Conservation (phyloP, 805 yeast genomes). For the Myxozyma geophila region DNA sequence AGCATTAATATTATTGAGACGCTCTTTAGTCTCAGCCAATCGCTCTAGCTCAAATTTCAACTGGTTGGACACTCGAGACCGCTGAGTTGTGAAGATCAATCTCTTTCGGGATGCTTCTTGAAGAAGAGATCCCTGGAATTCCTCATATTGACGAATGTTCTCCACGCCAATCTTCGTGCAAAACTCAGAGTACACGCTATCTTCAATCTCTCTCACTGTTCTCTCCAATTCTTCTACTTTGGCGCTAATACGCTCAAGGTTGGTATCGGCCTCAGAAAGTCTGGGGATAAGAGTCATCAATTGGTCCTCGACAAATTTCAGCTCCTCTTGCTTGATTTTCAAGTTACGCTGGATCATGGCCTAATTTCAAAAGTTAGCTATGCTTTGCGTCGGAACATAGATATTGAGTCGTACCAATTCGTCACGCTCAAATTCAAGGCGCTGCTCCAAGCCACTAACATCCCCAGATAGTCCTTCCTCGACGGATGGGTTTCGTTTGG, state of each 20-base stretch:
- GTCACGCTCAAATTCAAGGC: conserved; percentile 43
- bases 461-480: conserved; percentile 64
- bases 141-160: conserved; percentile 70
- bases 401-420: conserved; percentile 38
- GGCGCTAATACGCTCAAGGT: conserved; percentile 42
- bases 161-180: conserved; percentile 60
- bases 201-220: conserved; percentile 36
- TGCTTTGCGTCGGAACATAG: background rate
- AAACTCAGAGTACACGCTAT: conserved; percentile 51
- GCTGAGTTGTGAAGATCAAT: conserved; percentile 63
- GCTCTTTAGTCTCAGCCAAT: conserved; percentile 53
- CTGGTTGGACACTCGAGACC: conserved; percentile 63
- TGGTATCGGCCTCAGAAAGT: conserved; percentile 42
- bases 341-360: conserved; percentile 31
- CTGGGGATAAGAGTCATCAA: conserved; percentile 50
- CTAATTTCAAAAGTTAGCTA: background rate
- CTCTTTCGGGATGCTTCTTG: conserved; percentile 54
- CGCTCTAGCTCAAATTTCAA: conserved; percentile 68
- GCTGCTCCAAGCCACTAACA: conserved; percentile 52
- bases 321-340: conserved; percentile 42
- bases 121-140: conserved; percentile 55
- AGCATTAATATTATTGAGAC: conserved; percentile 49
- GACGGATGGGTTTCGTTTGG: conserved; percentile 58
- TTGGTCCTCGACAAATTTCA: conserved; percentile 31
- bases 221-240: conserved; percentile 50